A percentile compares a stretch with the other conserved stretches of the same genome.
phyloP scores from a whole-genome alignment of 805 yeast genomes.

The Sugiyamaella americana region DNA sequence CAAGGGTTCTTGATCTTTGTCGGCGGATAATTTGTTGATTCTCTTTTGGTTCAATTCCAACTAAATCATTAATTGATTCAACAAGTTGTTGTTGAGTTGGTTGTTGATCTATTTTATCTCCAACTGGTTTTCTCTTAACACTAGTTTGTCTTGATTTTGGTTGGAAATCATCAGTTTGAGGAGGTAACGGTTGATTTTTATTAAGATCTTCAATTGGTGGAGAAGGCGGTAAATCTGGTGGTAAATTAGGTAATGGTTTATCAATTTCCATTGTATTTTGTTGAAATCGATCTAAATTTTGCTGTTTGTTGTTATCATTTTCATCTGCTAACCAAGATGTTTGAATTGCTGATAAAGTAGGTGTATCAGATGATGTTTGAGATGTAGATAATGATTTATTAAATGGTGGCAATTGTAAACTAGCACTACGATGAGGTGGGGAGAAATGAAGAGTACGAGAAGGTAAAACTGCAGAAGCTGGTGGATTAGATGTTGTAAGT shows the following conservation, averaged over 20 bases:
- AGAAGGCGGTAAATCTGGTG: neutral
- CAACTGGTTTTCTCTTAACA: slow-evolving; percentile 22
- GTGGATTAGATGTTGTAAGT: neutral
- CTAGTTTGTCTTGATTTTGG: slow-evolving; percentile 8
- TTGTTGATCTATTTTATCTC: slow-evolving; percentile 4
- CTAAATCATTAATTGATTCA: slow-evolving; percentile 4
- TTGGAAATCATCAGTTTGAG: no score
- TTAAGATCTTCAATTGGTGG: neutral
- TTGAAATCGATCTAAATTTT: neutral
- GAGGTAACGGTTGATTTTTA: no score
- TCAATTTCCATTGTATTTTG: neutral
- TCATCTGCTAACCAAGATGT: neutral
- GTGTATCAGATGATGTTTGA: neutral
- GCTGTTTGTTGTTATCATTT: no score
- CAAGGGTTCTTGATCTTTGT: slow-evolving; percentile 5
- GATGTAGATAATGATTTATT: neutral
- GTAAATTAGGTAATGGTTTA: neutral
- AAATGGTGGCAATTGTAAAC: neutral
- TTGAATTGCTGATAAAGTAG: neutral
- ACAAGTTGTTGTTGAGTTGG: slow-evolving; percentile 8
- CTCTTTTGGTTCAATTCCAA: slow-evolving; percentile 1
- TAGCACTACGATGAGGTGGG: neutral
- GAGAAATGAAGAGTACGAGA: neutral
- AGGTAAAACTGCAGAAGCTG: neutral
- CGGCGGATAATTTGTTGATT: neutral